A percentile compares a stretch with the other conserved stretches of the same genome.
Evolutionary conservation across 2,329 filamentous ascomycete species (phyloP).

Genomic region (Diaporthe aspalathi): DNA sequence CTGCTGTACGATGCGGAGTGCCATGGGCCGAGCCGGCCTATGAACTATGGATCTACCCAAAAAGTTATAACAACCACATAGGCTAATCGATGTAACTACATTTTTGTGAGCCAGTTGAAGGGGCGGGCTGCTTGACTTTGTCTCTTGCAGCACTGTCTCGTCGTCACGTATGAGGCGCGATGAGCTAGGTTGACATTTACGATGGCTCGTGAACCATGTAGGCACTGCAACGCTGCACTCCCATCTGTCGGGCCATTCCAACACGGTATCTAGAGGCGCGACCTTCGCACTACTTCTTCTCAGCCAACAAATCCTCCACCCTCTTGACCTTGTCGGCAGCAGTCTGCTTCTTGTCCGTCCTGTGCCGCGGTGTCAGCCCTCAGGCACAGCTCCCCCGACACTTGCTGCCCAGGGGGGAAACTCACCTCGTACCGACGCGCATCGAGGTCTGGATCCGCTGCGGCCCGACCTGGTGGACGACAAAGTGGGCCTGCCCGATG

Average conservation of each 20-base stretch:
- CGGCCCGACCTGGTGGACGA: constrained; percentile 82
- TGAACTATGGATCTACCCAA: neutral
- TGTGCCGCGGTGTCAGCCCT: constrained; percentile 45
- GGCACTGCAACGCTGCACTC: neutral
- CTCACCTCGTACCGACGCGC: constrained; percentile 81
- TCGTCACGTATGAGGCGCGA: neutral
- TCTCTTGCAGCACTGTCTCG: neutral
- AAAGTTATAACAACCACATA: constrained; percentile 15
- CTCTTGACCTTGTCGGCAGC: constrained; percentile 82
- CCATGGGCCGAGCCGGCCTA: neutral
- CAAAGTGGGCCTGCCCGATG: constrained; percentile 85
- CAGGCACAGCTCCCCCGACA: no score
- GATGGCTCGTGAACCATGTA: no score
- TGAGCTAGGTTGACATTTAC: no score
- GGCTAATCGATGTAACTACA: neutral
- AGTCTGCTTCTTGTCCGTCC: constrained; percentile 87
- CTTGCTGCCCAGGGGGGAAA: constrained; percentile 35
- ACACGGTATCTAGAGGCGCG: neutral
- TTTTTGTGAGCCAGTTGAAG: neutral
- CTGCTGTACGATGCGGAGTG: neutral
- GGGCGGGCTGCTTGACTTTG: neutral
- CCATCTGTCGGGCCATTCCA: neutral
- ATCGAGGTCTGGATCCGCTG: constrained; percentile 90
- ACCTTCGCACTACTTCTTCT: constrained; percentile 36
- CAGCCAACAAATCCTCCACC: constrained; percentile 62